Evolutionary conservation across 106 monocot species (phyloP).

Genomic region (Posidonia australis): DNA sequence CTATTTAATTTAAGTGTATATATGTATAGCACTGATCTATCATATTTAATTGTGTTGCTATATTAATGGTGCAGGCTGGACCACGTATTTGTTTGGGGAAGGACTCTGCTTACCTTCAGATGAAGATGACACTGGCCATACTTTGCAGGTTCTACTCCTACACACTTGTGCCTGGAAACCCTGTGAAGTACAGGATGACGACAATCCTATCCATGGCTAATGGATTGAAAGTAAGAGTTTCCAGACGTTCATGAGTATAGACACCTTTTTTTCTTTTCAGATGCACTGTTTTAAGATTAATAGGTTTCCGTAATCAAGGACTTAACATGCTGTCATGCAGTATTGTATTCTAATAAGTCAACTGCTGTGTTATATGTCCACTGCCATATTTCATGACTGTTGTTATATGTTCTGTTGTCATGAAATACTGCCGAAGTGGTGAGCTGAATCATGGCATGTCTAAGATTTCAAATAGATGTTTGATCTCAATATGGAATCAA

Average conservation of each 20-base stretch:
- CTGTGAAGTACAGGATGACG: constrained; percentile 76
- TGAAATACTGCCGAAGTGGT: no score
- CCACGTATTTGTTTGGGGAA: constrained; percentile 86
- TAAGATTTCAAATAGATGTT: no score
- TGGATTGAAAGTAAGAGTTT: constrained; percentile 57
- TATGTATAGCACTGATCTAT: background rate
- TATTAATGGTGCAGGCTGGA: constrained; percentile 46
- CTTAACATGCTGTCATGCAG: no score
- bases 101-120: constrained; percentile 83
- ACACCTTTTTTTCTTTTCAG: no score
- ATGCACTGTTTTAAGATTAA: no score
- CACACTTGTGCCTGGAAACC: constrained; percentile 35
- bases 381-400: no score
- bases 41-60: background rate
- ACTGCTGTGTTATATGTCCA: no score
- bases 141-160: constrained; percentile 76
- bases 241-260: constrained; percentile 3
- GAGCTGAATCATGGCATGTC: no score
- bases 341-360: no score
- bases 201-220: constrained; percentile 85
- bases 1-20: background rate
- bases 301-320: no score
- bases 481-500: no score
- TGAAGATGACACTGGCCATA: constrained; percentile 86
- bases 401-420: no score